These are phyloP conservation scores for Solanum ossicruentum DNA, from an alignment of 257 asterid genomes.

Conservation along the genomic window DNA sequence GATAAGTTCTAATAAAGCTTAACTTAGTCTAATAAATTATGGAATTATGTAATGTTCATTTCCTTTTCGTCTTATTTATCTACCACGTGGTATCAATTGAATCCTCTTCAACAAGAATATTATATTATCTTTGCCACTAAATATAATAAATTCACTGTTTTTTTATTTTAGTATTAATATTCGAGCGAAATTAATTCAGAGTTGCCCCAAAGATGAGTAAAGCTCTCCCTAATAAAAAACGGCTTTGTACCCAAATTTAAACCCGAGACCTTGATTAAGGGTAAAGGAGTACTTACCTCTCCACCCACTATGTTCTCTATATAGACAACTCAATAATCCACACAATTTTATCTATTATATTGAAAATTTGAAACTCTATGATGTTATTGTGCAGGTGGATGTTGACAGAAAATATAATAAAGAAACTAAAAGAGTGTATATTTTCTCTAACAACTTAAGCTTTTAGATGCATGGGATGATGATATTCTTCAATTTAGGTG, in stretches of 20 bases:
- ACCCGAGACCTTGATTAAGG: too few species aligned
- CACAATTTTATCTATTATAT: not conserved
- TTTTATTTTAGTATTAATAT: too few species aligned
- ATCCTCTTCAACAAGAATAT: not conserved
- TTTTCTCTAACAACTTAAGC: not conserved
- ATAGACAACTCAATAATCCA: not conserved
- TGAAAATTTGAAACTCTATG: not conserved
- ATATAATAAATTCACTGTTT: too few species aligned
- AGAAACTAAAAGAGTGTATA: too few species aligned
- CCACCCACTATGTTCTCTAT: not conserved
- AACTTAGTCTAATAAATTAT: not conserved
- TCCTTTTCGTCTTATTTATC: not conserved
- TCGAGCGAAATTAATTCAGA: too few species aligned
- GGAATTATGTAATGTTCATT: not conserved
- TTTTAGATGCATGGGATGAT: not conserved
- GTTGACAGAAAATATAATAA: not conserved
- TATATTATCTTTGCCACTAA: not conserved
- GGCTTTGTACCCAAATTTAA: too few species aligned
- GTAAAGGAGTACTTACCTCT: too few species aligned
- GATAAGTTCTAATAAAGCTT: not conserved
- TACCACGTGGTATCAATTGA: too few species aligned
- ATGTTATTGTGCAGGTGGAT: not conserved
- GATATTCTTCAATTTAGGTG: not conserved
- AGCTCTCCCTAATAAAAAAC: too few species aligned
- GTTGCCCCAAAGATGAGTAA: accelerated